Evolutionary conservation across 2,329 filamentous ascomycete genomes (phyloP), one percentile per base, ranked within the genome.

Genomic region (Phaeosphaeriaceae sp.): DNA sequence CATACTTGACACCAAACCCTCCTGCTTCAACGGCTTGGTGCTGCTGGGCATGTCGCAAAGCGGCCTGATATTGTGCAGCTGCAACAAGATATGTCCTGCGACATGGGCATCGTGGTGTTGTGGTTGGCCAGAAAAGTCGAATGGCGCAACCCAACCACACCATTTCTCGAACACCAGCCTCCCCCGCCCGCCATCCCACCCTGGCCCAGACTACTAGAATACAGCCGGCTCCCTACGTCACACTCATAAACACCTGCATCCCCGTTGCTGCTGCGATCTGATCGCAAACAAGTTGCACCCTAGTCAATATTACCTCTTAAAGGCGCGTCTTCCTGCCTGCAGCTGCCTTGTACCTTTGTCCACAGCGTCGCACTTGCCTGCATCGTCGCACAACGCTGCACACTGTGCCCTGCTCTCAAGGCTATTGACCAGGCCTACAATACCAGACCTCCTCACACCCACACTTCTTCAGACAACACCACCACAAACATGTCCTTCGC

Each of bases 401-500:
- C 51, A 31, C 27, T 31, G 27, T 11, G 11, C 11, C 9, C 15
- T 40, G 31, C 22, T 55, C 49, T 53, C 56, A 48, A 41, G 50
- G 56, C 61, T 48, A 56, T 51, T 57, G 50, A 58, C 51, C 53
- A 45, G 52, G 51, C 48, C 55, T n/a, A 51, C 47, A 51, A 48
- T 51, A 55, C 60, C 60, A 56, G 51, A 56, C 48, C 36, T 11
- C 40, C 2, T 19, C 41, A 40, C 41, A 54, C 41, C 27, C 50
- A 54, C 51, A 46, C 50, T 48, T 11, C 36, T 52, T 48, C 44
- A 41, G 2, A 42, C 33, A 57, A 44, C 52, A 27, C 45, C 42
- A 46, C 63, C 59, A 51, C 62, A 67, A 72, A 56, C 60, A 84
- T 83, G 81, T 78, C 78, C 7, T 67, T 84, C 69, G 80, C 81